Base-by-base conservation (phyloP, 2,329 filamentous ascomycete genomes). In the Pyricularia grisea region DNA sequence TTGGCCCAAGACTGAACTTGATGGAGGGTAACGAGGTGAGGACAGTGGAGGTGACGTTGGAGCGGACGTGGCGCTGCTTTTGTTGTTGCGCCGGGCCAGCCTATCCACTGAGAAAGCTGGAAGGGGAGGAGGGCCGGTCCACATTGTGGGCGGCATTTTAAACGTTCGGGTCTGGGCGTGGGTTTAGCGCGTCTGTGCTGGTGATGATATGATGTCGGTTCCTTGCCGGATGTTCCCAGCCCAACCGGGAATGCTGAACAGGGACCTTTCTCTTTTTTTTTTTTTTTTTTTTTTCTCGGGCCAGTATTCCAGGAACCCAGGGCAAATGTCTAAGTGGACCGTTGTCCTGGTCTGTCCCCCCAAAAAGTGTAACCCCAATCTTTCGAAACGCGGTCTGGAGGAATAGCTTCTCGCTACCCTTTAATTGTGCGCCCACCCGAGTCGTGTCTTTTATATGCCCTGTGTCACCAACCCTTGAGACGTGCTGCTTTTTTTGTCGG, bases 31-130 rank as follows among this genome's bases (percentile, higher is more conserved):
- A 36, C 33, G 33, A 30, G 63, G 69, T 61, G 60, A 69, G 70
- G 69, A 68, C 68, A 67, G 69, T 66, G 69, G 65, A 67, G 65
- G 31, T 50, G 65, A 55, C 42, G 36, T 50, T 36, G 65, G 36
- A 50, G 65, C 25, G 67, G 67, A 42, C n/a, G 31, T 33, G 20
- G 58, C 11, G 30, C 31, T 27, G 67, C 28, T 64, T 68, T 68
- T 68, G 66, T 31, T 23, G 20, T 27, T 33, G 30, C 67, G 58
- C 3, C 58, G 60, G 25, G 60, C 55, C 55, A 42, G 28, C 31
- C 67, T 31, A 31, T 68, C 67, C 55, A 61, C 67, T 11, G 67
- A 64, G 30, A 63, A 61, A 25, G n/a, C n/a, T 33, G 67, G 58
- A 25, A 64, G 66, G 6, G 50, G 25, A 42, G 64, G 64, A 14